Evolutionary conservation across 192 early-diverging fungal genomes (phyloP).

Genomic region (Endogone sp.): DNA sequence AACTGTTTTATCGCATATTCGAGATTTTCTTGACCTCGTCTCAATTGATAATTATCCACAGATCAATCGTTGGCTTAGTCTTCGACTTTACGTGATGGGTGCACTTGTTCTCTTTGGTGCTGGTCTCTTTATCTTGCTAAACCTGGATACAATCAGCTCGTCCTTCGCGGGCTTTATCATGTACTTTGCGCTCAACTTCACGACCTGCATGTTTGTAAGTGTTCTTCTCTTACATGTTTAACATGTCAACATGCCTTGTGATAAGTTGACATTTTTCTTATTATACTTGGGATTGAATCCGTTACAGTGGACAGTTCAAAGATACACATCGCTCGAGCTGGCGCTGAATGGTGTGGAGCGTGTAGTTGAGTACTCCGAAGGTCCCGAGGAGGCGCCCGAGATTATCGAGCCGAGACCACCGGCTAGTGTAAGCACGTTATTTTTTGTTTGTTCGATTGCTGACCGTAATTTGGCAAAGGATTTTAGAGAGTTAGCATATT

Average conservation of each 20-base stretch:
- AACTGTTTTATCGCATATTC: no score
- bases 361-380: constrained; percentile 71
- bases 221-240: constrained; percentile 15
- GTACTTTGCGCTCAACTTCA: constrained; percentile 74
- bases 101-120: constrained; percentile 64
- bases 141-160: constrained; percentile 53
- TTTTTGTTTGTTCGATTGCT: not conserved
- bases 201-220: not conserved
- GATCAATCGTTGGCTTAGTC: constrained; percentile 79
- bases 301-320: constrained; percentile 59
- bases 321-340: constrained; percentile 76
- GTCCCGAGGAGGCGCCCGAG: constrained; percentile 74
- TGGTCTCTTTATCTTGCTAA: constrained; percentile 55
- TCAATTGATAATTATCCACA: not conserved
- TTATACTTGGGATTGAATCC: constrained; percentile 15
- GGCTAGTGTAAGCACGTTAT: constrained; percentile 31
- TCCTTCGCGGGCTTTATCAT: constrained; percentile 83
- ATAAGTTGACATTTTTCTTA: no score
- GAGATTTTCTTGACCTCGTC: not conserved
- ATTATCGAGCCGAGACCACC: constrained; percentile 48
- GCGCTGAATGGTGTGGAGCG: constrained; percentile 84
- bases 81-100: constrained; percentile 73
- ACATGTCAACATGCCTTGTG: no score
- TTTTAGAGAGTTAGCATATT: constrained; percentile 4
- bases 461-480: not conserved